Base-by-base conservation (phyloP, 345 rosid genomes). In the Eucalyptus urophylla region DNA sequence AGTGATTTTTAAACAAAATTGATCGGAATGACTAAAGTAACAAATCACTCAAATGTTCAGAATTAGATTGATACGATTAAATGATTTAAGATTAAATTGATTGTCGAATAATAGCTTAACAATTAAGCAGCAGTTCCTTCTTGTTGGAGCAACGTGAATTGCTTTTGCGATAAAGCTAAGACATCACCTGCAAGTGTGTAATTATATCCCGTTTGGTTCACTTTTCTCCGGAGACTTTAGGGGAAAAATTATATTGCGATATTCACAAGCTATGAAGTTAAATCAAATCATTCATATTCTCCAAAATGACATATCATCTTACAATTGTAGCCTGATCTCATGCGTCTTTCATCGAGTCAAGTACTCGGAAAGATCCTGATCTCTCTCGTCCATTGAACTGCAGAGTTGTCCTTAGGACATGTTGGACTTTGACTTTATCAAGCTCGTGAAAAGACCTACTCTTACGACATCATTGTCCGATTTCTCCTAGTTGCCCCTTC, bases 1-100 rank as follows among this genome's bases (percentile, higher is more conserved):
- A 72, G 4, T 1, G 0, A 72, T 72, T 37, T 72, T 1, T 12
- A 72, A 1, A 3, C 0, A 37, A 37, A 72, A 72, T 72, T 3
- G 2, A 5, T 5, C 1, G 2, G 0, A 72, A 37, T 17, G 3
- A 33, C 8, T 19, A 72, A 33, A 37, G 4, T 3, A 0, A 2
- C 25, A 37, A 72, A 33, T 19, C 4, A 8, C 1, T 0, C 8
- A 67, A 0, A 14, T 15, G 2, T 67, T 4, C 0, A 7, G 2
- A 0, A n/a, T 0, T 65, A 65, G 4, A 51, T 51, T 16, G 4
- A 2, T 8, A 50, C 4, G 3, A 50, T 51, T 51, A 0, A 51
- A 51, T 51, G 3, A 16, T 17, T 51, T 51, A 51, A 8, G 0
- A 58, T 58, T 58, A 11, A 58, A 58, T 58, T 25, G 7, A 11